These are phyloP conservation scores for Neurospora sp. DNA, from an alignment of 495 filamentous ascomycete genomes.

Conservation along the genomic window DNA sequence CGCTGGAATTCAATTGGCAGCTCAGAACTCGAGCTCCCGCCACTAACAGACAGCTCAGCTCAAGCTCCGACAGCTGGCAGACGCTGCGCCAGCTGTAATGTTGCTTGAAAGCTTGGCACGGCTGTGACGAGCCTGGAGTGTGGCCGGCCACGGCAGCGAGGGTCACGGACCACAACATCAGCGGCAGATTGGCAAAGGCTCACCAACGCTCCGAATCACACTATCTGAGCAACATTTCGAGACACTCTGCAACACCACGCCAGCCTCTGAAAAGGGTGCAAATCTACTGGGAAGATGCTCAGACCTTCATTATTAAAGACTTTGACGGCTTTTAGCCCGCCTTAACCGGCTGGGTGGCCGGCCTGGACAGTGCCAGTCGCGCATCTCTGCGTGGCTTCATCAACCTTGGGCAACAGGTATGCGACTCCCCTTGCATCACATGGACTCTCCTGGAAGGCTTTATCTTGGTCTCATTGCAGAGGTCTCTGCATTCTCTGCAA, in stretches of 20 bases:
- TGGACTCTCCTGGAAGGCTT: not conserved
- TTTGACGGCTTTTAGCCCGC: slow-evolving; percentile 2
- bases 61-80: not conserved
- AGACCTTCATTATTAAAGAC: not conserved
- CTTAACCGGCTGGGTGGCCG: slow-evolving; percentile 4
- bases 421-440: slow-evolving; percentile 6
- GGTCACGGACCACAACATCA: slow-evolving; percentile 3
- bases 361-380: slow-evolving; percentile 1
- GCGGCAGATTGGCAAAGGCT: not conserved
- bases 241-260: slow-evolving; percentile 5
- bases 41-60: not conserved
- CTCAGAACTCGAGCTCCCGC: not conserved
- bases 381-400: slow-evolving; percentile 1
- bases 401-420: slow-evolving; percentile 3
- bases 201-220: slow-evolving; percentile 4
- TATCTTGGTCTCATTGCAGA: not conserved
- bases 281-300: slow-evolving; percentile 5
- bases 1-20: not conserved
- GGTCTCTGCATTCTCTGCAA: not conserved
- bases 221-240: slow-evolving; percentile 4
- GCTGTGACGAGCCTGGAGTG: not conserved
- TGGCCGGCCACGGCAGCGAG: not conserved
- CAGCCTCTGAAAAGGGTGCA: slow-evolving; percentile 6
- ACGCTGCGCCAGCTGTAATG: not conserved
- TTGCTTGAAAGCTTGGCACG: not conserved